Base-by-base conservation (phyloP, 2,329 filamentous ascomycete genomes). In the Penicillium sp. region DNA sequence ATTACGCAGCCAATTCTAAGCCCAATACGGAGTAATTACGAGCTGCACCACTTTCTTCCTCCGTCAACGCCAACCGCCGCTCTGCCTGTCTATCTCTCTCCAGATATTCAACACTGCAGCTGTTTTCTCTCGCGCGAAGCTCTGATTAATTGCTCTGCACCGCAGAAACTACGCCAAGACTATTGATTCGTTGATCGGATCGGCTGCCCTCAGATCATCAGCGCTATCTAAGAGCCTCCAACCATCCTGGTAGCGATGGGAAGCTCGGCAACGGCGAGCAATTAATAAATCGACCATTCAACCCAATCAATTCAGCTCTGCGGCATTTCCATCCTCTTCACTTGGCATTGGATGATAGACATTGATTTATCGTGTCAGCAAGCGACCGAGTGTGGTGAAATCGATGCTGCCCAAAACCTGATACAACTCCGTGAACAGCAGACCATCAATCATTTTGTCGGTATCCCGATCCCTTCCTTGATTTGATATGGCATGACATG, bases 381-480 rank as follows among this genome's bases (percentile, higher is more conserved):
- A 18, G 16, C 14, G 38, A 9, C n/a, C 18, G 12, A 24, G 16
- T 12, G 16, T 18, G n/a, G 51, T 35, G 33, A 47, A 38, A 46
- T 53, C 42, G 14, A 53, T 48, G 52, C 21, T 30, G 38, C 38
- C 30, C 16, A 8, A 14, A 38, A 26, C 26, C 35, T 42, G 35
- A 42, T 43, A 21, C 23, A 33, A 42, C 24, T 45, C 30, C 4
- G 30, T 9, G 30, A 24, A 16, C 14, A 20, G 35, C 12, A 38
- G n/a, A n/a, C 20, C n/a, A 40, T 28, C 52, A 23, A 30, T 33
- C 40, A 23, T 21, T 43, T 26, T 48, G 45, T 55, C 23, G 23
- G 52, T 55, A 48, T 47, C 40, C 18, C 52, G 46, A 55, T 33
- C 23, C 46, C 21, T 55, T 47, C 42, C 51, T 48, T 55, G 52